Evolutionary conservation across 495 filamentous ascomycete genomes (phyloP).

Genomic region (Haplographium delicatum): DNA sequence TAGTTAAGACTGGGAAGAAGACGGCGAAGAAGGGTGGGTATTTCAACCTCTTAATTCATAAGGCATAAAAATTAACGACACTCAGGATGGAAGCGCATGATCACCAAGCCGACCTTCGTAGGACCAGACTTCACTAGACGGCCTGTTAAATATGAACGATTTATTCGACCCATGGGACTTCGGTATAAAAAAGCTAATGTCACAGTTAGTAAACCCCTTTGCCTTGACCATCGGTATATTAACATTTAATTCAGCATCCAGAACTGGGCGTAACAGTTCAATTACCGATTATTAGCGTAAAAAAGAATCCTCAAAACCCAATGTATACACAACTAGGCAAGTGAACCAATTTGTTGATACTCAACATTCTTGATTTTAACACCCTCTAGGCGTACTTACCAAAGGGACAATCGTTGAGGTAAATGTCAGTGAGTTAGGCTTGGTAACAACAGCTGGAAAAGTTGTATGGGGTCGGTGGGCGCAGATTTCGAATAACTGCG

Average conservation of each 20-base stretch:
- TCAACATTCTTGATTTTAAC: not conserved
- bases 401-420: conserved; percentile 95
- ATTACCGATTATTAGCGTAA: conserved; percentile 86
- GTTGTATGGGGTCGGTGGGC: conserved; percentile 88
- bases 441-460: conserved; percentile 90
- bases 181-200: conserved; percentile 94
- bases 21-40: conserved; percentile 53
- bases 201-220: too few species aligned
- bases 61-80: conserved; percentile 3
- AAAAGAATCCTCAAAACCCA: conserved; percentile 97
- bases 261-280: conserved; percentile 87
- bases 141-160: conserved; percentile 92
- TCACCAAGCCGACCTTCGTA: conserved; percentile 81
- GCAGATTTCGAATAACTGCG: conserved; percentile 70
- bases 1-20: conserved; percentile 82
- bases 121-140: conserved; percentile 75
- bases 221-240: too few species aligned
- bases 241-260: too few species aligned
- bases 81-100: conserved; percentile 66
- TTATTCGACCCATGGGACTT: conserved; percentile 42
- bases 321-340: conserved; percentile 77
- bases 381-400: conserved; percentile 67
- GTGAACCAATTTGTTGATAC: not conserved
- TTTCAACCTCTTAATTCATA: too few species aligned
- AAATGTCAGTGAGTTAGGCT: conserved; percentile 87